Conservation (phyloP, 2,329 filamentous ascomycete genomes). For the Dryadomyces quercivorus region DNA sequence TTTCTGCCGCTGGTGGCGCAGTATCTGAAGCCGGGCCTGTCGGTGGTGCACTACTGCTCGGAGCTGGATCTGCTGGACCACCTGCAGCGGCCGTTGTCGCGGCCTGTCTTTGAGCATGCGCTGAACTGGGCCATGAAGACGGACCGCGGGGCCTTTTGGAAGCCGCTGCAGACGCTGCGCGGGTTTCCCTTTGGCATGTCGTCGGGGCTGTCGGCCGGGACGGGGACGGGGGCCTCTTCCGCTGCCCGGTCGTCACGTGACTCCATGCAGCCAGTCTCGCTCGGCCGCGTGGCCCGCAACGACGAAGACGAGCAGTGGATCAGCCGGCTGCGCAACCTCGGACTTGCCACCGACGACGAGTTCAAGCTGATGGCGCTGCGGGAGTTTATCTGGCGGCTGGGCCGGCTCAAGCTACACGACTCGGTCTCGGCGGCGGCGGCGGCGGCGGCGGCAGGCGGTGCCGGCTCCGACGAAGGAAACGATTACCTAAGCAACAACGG, state of each 20-base stretch:
- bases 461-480: neutral
- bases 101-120: conserved; percentile 73
- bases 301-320: conserved; percentile 95
- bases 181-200: conserved; percentile 53
- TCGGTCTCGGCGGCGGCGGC: conserved; percentile 14
- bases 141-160: conserved; percentile 83
- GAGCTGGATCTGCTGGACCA: conserved; percentile 68
- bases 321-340: conserved; percentile 70
- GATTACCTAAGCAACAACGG: conserved; percentile 16
- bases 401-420: conserved; percentile 54
- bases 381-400: conserved; percentile 85
- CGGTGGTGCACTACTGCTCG: conserved; percentile 34
- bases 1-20: conserved; percentile 68
- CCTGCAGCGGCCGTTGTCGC: conserved; percentile 68
- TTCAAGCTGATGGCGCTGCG: conserved; percentile 74
- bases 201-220: conserved; percentile 23
- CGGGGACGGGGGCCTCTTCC: conserved; percentile 13
- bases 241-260: conserved; percentile 45
- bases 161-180: conserved; percentile 55
- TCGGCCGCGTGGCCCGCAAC: conserved; percentile 59
- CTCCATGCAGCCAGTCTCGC: conserved; percentile 34
- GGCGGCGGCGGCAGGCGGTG: conserved; percentile 1
- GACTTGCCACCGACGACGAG: conserved; percentile 73
- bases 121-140: conserved; percentile 74
- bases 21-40: conserved; percentile 61